Base-by-base conservation (phyloP, 345 rosid species). In the Turnera subulata region DNA sequence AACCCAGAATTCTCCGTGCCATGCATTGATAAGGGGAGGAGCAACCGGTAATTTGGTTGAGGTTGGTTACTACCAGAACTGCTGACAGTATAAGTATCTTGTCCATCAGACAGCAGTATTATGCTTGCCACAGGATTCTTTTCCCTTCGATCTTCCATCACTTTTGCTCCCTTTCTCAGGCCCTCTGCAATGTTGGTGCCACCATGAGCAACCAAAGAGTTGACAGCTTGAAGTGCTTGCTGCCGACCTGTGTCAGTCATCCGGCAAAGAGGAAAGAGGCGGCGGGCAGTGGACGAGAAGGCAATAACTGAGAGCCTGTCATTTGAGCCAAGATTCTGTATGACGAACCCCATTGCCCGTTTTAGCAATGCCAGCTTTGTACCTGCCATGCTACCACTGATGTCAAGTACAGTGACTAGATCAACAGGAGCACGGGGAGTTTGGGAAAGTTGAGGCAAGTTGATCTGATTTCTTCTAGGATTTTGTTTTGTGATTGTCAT, bases 381-480 rank as follows among this genome's bases (percentile, higher is more conserved):
- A 46, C 99, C 99, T 0, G 99, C 92, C 97, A 94, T 94, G 77
- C 99, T 94, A 37, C 97, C 97, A 57, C 99, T 94, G 64, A 82
- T 77, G 66, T 94, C 99, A 63, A 94, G 97, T 23, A 90, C 93
- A 0, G 96, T 90, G 46, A 94, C 97, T 40, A 90, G 77, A 67
- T 94, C 99, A 65, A 94, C 60, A 0, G 95, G 84, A 54, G 90
- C 90, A 53, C 96, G 86, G 0, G 85, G 83, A 73, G 66, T 65
- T 33, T 39, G 81, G 39, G 78, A 68, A 40, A 68, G 59, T 59
- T 77, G 84, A 44, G 55, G 66, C 64, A 79, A 57, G 56, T 57
- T 62, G 53, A 64, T 56, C 50, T 64, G 79, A 54, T 68, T 69
- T 53, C 66, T 69, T 48, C 73, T 52, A 0, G 50, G 60, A 49